Evolutionary conservation across 306 rosid genomes (phyloP).

Genomic region (Rosa persica): DNA sequence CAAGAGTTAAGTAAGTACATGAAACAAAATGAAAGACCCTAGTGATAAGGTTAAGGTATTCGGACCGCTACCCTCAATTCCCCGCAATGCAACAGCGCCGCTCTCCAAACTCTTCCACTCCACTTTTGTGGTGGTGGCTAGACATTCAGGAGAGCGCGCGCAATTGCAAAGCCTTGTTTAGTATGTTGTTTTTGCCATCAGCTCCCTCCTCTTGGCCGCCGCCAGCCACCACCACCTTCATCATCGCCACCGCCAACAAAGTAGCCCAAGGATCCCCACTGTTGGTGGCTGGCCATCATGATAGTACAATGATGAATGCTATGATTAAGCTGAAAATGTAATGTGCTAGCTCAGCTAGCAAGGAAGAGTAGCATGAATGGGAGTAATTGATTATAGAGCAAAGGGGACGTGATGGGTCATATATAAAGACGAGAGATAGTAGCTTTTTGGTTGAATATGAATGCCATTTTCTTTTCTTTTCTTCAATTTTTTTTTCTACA

Average conservation of each 20-base stretch:
- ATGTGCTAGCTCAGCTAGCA: conserved; percentile 8
- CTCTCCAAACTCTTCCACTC: conserved; percentile 65
- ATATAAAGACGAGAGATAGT: conserved; percentile 62
- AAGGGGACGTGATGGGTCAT: conserved; percentile 61
- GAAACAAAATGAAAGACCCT: conserved; percentile 27
- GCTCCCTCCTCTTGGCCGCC: conserved; percentile 23
- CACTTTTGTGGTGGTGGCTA: conserved; percentile 22
- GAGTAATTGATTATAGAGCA: conserved; percentile 40
- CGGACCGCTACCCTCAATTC: conserved; percentile 99
- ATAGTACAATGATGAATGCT: conserved; percentile 12
- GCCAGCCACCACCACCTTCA: conserved; percentile 23
- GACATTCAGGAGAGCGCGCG: conserved; percentile 68
- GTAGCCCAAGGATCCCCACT: not conserved
- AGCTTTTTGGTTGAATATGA: conserved; percentile 48
- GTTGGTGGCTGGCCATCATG: conserved; percentile 32
- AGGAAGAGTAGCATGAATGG: conserved; percentile 21
- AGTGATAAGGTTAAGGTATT: conserved; percentile 40
- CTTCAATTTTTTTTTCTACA: not conserved
- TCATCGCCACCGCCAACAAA: not conserved
- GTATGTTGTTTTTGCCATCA: conserved; percentile 26
- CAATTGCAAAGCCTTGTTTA: conserved; percentile 67
- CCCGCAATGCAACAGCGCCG: conserved; percentile 92
- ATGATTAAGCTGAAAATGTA: conserved; percentile 20
- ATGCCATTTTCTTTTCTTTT: conserved; percentile 2
- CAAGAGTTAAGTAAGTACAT: conserved; percentile 26